These are phyloP conservation scores for Coemansia biformis DNA, from an alignment of 192 early-diverging fungal species.

Conservation along the genomic window DNA sequence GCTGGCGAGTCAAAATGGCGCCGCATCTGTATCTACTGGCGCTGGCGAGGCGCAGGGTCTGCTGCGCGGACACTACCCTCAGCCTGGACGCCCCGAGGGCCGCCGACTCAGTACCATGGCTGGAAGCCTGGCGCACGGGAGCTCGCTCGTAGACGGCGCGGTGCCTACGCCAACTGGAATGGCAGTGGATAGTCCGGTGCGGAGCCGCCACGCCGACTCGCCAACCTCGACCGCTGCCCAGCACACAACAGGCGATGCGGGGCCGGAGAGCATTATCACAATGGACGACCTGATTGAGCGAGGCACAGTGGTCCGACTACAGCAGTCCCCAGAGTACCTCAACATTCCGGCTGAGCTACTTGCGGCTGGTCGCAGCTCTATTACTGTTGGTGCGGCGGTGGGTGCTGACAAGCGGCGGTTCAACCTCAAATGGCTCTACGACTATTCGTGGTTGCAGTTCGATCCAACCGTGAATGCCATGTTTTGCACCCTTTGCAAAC, in stretches of 20 bases:
- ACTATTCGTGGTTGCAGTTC: constrained; percentile 46
- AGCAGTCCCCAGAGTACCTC: constrained; percentile 2
- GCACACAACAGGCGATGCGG: no score
- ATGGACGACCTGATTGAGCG: constrained; percentile 38
- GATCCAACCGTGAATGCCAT: constrained; percentile 30
- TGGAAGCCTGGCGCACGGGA: no score
- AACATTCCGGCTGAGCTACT: constrained; percentile 20
- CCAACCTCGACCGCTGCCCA: no score
- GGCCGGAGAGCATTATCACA: constrained; percentile 14
- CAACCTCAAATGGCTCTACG: constrained; percentile 48
- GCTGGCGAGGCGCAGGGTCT: no score
- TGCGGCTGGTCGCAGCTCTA: constrained; percentile 25
- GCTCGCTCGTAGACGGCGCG: no score
- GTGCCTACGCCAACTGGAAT: no score
- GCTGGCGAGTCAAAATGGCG: not conserved
- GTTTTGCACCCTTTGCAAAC: constrained; percentile 43
- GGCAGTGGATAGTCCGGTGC: no score
- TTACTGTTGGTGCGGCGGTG: constrained; percentile 39
- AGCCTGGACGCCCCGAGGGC: no score
- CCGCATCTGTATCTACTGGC: no score
- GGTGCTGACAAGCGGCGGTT: constrained; percentile 46
- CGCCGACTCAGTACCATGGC: no score
- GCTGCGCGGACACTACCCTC: no score
- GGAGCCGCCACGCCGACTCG: no score
- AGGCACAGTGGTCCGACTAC: constrained; percentile 9